Conservation (phyloP, 495 filamentous ascomycete genomes). For the Talaromyces ruber region DNA sequence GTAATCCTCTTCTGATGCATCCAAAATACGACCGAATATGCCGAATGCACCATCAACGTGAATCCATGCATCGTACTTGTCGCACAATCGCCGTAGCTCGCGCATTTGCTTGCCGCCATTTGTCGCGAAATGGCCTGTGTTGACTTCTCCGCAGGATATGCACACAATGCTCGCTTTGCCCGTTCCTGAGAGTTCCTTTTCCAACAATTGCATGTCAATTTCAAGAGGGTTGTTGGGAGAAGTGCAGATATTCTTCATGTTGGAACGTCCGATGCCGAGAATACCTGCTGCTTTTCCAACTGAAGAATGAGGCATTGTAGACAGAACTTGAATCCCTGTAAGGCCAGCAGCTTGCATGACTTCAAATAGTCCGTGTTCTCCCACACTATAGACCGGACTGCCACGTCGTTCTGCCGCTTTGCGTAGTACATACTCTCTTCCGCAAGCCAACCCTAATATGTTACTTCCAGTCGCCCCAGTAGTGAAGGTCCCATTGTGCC, state of each 20-base stretch:
- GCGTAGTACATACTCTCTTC: constrained; percentile 56
- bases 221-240: constrained; percentile 47
- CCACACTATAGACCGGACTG: constrained; percentile 42
- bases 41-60: constrained; percentile 93
- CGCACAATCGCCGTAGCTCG: constrained; percentile 57
- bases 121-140: constrained; percentile 78
- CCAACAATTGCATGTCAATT: constrained; percentile 56
- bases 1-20: constrained; percentile 44
- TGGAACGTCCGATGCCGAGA: constrained; percentile 66
- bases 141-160: constrained; percentile 81
- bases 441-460: constrained; percentile 71
- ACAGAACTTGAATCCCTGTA: constrained; percentile 63
- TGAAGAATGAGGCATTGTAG: constrained; percentile 75
- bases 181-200: constrained; percentile 39
- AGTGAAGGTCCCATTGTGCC: constrained; percentile 61
- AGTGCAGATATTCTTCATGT: constrained; percentile 51
- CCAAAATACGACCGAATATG: constrained; percentile 63
- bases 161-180: constrained; percentile 63
- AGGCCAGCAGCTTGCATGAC: constrained; percentile 57
- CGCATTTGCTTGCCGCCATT: constrained; percentile 48
- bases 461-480: constrained; percentile 87
- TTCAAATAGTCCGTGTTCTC: constrained; percentile 57
- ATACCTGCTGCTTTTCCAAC: constrained; percentile 74
- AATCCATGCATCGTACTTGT: constrained; percentile 73
- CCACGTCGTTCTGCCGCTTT: constrained; percentile 26